Evolutionary conservation across 2,329 filamentous ascomycete species (phyloP).

Genomic region (Pseudogymnoascus sp.): DNA sequence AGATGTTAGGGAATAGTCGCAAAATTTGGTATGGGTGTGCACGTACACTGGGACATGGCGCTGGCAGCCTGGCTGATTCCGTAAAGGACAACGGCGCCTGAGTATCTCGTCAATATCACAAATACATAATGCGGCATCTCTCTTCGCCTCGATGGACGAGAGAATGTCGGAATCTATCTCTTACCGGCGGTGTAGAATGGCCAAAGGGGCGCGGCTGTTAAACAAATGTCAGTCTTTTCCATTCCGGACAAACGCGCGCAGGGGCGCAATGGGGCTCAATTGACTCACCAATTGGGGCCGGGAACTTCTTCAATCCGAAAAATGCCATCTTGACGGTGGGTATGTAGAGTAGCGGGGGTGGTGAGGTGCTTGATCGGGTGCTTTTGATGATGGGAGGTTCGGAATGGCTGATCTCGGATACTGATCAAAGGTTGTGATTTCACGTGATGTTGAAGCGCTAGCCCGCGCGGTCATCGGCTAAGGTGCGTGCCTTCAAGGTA

Average conservation of each 20-base stretch:
- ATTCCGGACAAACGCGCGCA: constrained; percentile 15
- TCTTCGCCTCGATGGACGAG: background rate
- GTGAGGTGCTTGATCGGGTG: constrained; percentile 23
- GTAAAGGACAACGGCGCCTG: constrained; percentile 80
- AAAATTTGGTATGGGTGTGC: constrained; percentile 9
- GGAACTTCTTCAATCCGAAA: constrained; percentile 73
- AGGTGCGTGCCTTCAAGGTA: constrained; percentile 2
- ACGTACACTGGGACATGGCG: constrained; percentile 70
- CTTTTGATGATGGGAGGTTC: background rate
- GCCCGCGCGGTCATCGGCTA: background rate
- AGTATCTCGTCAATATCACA: constrained; percentile 14
- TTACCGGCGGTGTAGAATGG: constrained; percentile 94
- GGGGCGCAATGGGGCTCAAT: constrained; percentile 25
- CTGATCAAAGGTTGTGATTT: background rate
- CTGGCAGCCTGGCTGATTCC: constrained; percentile 80
- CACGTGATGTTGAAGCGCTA: constrained; percentile 1
- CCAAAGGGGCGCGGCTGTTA: constrained; percentile 75
- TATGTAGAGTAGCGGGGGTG: constrained; percentile 32
- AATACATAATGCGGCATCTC: background rate
- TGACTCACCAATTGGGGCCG: constrained; percentile 66
- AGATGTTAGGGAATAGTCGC: constrained; percentile 8
- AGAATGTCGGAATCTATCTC: constrained; percentile 26
- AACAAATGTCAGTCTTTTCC: background rate
- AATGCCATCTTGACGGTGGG: constrained; percentile 59
- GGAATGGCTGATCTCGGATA: constrained; percentile 4